phyloP scores from a whole-genome alignment of 2,329 filamentous ascomycete species.

The Xylaria sp. region DNA sequence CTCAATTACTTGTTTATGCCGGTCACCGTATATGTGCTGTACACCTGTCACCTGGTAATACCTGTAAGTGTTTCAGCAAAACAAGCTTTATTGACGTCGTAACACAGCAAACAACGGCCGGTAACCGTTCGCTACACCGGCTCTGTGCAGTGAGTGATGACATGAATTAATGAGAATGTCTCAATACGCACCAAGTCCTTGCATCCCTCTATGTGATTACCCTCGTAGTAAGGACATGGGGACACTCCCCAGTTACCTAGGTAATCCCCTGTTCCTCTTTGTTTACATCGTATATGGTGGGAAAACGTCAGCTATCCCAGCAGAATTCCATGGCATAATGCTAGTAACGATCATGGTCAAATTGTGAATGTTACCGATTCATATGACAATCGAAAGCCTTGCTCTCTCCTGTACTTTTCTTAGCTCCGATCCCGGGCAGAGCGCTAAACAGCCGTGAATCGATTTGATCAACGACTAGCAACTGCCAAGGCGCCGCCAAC shows the following conservation, averaged over 20 bases:
- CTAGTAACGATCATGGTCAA: too few species aligned
- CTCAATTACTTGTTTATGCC: not conserved
- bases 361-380: too few species aligned
- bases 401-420: not conserved
- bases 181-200: not conserved
- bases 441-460: not conserved
- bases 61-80: not conserved
- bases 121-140: not conserved
- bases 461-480: constrained; percentile 1
- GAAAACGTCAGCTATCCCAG: too few species aligned
- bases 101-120: constrained; percentile 4
- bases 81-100: constrained; percentile 7
- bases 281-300: too few species aligned
- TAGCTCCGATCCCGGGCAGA: not conserved
- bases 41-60: not conserved
- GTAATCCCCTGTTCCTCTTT: too few species aligned
- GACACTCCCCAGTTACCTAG: too few species aligned
- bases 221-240: too few species aligned
- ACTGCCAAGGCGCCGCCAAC: not conserved
- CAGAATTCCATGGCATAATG: too few species aligned
- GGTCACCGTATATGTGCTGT: not conserved
- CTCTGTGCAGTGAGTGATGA: not conserved
- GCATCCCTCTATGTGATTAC: not conserved
- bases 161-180: not conserved
- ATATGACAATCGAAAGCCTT: too few species aligned